Base-by-base conservation (phyloP, 805 yeast species). In the Yarrowia bubula region DNA sequence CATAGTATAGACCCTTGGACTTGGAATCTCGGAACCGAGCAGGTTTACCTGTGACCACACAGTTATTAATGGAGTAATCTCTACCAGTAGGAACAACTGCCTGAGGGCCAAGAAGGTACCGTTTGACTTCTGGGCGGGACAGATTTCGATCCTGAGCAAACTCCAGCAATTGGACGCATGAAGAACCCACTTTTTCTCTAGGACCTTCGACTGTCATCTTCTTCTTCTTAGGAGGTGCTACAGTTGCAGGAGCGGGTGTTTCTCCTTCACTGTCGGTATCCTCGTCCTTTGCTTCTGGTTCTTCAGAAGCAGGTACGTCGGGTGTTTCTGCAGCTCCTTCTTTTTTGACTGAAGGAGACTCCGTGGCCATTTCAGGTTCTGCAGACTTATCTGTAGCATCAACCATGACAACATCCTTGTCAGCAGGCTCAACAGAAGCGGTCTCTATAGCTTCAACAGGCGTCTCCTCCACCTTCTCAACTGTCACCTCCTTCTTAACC, bases 1-100 rank as follows among this genome's bases (percentile, higher is more conserved):
- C 82, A 75, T 95, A 95, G 1, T 97, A 96, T 62, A 95, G 41
- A 47, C 57, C 83, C 41, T 96, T 96, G 33, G 88, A 86, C 41
- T 84, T 81, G 0, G 98, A 98, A 78, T 93, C 98, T 68, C 88
- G 86, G 75, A 90, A 93, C 71, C 85, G 83, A 15, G 95, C 96
- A 53, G 86, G 86, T 58, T 82, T 82, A 2, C 96, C 96, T 2
- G 91, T 86, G 48, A 92, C 85, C 31, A 80, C 97, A 88, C 70
- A 81, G 75, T 75, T 85, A 83, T 71, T 80, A 74, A 58, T 58
- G 10, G 64, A 58, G 51, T 58, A 58, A 18, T 58, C 64, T 18
- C 64, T 51, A 22, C 53, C 66, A n/a, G 66, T 35, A 13, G 51
- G 47, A 17, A 47, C 66, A n/a, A 42, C 48, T 13, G 66, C 67